A percentile compares a stretch with the other conserved stretches of the same genome.
phyloP scores from a whole-genome alignment of 495 filamentous ascomycete genomes.

The Hypomontagnella monticulosa region DNA sequence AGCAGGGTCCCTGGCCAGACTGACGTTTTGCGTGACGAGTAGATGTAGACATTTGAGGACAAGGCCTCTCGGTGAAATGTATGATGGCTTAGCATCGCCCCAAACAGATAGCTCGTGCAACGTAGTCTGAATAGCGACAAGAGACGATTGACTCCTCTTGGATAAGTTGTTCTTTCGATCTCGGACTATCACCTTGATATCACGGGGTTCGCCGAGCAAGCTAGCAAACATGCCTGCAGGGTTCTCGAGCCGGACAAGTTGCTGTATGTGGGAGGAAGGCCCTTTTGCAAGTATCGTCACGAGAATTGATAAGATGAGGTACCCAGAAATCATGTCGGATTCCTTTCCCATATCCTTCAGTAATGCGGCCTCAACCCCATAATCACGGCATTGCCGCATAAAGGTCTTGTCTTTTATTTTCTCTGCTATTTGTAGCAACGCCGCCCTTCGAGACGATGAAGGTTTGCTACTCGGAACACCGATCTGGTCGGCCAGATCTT shows the following conservation, averaged over 20 bases:
- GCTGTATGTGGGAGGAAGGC: conserved; percentile 58
- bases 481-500: conserved; percentile 86
- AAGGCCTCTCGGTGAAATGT: conserved; percentile 69
- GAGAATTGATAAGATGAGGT: conserved; percentile 65
- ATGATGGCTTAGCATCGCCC: conserved; percentile 59
- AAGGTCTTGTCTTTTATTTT: conserved; percentile 75
- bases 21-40: conserved; percentile 61
- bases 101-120: conserved; percentile 65
- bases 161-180: conserved; percentile 77
- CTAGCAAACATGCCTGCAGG: conserved; percentile 60
- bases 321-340: conserved; percentile 65
- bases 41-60: conserved; percentile 72
- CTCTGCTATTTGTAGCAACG: conserved; percentile 72
- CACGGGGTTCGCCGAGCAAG: conserved; percentile 61
- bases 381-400: conserved; percentile 76
- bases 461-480: conserved; percentile 63
- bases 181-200: conserved; percentile 65
- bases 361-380: conserved; percentile 74
- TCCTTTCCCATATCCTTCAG: conserved; percentile 64
- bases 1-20: conserved; percentile 49
- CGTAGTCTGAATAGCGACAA: conserved; percentile 61
- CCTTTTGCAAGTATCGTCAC: conserved; percentile 64
- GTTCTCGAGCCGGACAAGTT: conserved; percentile 60
- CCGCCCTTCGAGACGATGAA: conserved; percentile 58
- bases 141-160: conserved; percentile 62